Evolutionary conservation across 768 basidiomycete species (phyloP).

Genomic region (Austroboletus eburneus): DNA sequence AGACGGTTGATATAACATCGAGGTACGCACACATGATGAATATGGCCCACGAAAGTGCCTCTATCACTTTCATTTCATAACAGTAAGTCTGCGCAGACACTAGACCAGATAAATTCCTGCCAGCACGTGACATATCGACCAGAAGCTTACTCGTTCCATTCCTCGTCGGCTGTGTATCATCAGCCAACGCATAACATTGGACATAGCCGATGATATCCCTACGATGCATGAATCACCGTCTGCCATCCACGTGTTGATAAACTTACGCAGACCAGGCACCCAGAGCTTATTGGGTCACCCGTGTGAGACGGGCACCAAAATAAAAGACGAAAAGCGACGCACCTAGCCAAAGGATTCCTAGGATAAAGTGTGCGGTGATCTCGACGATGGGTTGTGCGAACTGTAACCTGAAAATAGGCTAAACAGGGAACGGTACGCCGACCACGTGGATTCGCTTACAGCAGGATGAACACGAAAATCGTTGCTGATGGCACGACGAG

Average conservation of each 20-base stretch:
- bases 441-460: slow-evolving; percentile 37
- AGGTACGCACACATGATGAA: slow-evolving; percentile 48
- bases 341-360: slow-evolving; percentile 71
- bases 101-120: slow-evolving; percentile 25
- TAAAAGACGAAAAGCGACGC: slow-evolving; percentile 30
- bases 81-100: slow-evolving; percentile 58
- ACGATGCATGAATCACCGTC: slow-evolving; percentile 3
- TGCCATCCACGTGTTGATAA: not conserved
- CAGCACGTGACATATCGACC: not conserved
- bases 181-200: slow-evolving; percentile 53
- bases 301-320: not conserved
- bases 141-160: slow-evolving; percentile 48
- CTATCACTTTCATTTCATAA: slow-evolving; percentile 75
- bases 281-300: slow-evolving; percentile 44
- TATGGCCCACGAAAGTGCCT: slow-evolving; percentile 74
- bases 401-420: slow-evolving; percentile 45
- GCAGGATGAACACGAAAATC: slow-evolving; percentile 55
- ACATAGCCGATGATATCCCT: slow-evolving; percentile 68
- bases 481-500: slow-evolving; percentile 63
- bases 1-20: slow-evolving; percentile 1
- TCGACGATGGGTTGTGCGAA: slow-evolving; percentile 69
- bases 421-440: not conserved
- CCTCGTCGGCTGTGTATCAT: slow-evolving; percentile 42
- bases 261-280: slow-evolving; percentile 71
- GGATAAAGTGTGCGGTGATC: slow-evolving; percentile 46